These are phyloP conservation scores for Cardamine occulta DNA, from an alignment of 345 rosid species.

Conservation along the genomic window DNA sequence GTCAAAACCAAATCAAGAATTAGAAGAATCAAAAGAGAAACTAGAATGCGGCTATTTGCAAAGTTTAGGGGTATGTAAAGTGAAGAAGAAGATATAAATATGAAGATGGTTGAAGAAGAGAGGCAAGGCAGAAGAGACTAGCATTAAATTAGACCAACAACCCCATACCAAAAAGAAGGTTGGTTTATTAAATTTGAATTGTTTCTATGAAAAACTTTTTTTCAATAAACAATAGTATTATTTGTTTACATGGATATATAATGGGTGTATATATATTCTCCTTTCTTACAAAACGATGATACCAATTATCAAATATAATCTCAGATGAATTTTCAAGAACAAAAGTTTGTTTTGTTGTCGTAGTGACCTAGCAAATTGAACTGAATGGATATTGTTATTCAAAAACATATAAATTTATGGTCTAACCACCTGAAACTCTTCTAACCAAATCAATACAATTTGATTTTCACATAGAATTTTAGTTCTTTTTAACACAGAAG, in stretches of 20 bases:
- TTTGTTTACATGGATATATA: background rate
- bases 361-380: background rate
- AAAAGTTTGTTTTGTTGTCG: background rate
- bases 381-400: background rate
- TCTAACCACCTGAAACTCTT: slow-evolving; percentile 19
- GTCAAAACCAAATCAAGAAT: background rate
- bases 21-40: slow-evolving; percentile 24
- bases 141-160: slow-evolving; percentile 84
- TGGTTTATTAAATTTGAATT: slow-evolving; percentile 57
- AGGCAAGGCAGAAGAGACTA: slow-evolving; percentile 34
- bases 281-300: slow-evolving; percentile 4
- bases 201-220: slow-evolving; percentile 14
- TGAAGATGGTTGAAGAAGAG: slow-evolving; percentile 43
- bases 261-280: background rate
- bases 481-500: background rate
- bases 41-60: slow-evolving; percentile 16
- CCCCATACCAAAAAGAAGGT: slow-evolving; percentile 67
- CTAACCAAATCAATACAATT: background rate
- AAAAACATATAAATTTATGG: background rate
- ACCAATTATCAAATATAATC: background rate
- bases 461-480: background rate
- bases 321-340: slow-evolving; percentile 1
- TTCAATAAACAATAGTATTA: background rate
- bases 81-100: slow-evolving; percentile 45
- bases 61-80: slow-evolving; percentile 19